Base-by-base conservation (phyloP, 2,329 filamentous ascomycete genomes). In the Penicillium sp. region DNA sequence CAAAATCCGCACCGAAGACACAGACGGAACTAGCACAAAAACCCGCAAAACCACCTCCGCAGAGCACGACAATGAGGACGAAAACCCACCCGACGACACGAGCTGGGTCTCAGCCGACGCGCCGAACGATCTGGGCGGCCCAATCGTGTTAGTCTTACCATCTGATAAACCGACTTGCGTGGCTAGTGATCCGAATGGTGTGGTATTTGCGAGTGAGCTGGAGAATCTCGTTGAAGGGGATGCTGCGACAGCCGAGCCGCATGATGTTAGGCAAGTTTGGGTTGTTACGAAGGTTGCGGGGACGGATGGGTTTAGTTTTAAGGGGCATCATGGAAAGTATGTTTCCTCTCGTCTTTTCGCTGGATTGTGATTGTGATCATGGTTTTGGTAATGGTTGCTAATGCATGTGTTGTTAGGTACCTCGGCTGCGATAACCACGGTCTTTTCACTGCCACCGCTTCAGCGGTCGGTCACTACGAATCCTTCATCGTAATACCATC, bases 231-330 rank as follows among this genome's bases (percentile, higher is more conserved):
- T 96, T 57, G 92, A 97, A 54, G 86, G 81, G 25, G 89, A 96
- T 69, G 84, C 90, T 3, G 73, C 82, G n/a, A 96, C 86, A 5
- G 91, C 93, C 8, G 94, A 99, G 76, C 94, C 94, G 48, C 92
- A 97, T 73, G 92, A 97, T 72, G 92, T 97, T 57, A 82, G 93
- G 57, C 92, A 97, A 77, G 94, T 99, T 15, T 99, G 93, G 90
- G 85, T 97, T 61, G 91, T 90, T 57, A 96, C 89, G 65, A 84
- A 83, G 62, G 87, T 97, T 12, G 84, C 88, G 0, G 93, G 93
- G 3, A 93, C 89, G 1, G 90, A 95, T 60, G 82, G 83, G 31
- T 88, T 90, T 64, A 89, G 89, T 55, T 89, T 99, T 73, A 97
- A 96, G 75, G 90, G 91, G 0, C 89, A 93, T 66, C 90, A 97